Evolutionary conservation across 306 rosid species (phyloP).

Genomic region (Vigna angularis): DNA sequence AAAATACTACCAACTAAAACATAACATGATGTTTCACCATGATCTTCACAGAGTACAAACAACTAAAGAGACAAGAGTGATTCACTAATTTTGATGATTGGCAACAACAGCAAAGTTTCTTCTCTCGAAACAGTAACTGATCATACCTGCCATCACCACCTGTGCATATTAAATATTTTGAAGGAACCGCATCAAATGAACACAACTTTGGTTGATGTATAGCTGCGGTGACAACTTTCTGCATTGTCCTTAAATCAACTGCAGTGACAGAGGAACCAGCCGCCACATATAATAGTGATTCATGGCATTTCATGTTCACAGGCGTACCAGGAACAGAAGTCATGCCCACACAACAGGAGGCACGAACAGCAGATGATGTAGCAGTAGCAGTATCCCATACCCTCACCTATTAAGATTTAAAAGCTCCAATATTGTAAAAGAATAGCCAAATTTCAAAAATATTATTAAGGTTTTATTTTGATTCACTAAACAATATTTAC

Average conservation of each 20-base stretch:
- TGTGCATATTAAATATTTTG: conserved; percentile 72
- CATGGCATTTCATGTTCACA: conserved; percentile 76
- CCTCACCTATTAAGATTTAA: conserved; percentile 60
- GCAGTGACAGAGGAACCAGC: conserved; percentile 71
- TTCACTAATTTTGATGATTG: conserved; percentile 15
- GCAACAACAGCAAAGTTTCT: conserved; percentile 5
- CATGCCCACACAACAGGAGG: conserved; percentile 88
- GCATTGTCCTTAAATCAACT: conserved; percentile 88
- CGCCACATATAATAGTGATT: conserved; percentile 72
- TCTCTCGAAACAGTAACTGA: conserved; percentile 1
- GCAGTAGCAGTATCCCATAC: conserved; percentile 72
- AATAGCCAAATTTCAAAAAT: neutral
- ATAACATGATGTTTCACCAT: conserved; percentile 2
- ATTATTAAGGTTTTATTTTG: neutral
- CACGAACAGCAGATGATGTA: conserved; percentile 63
- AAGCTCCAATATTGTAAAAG: conserved; percentile 36
- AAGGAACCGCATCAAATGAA: conserved; percentile 70
- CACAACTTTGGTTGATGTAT: conserved; percentile 55
- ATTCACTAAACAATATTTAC: neutral
- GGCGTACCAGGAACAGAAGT: conserved; percentile 67
- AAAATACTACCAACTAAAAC: neutral
- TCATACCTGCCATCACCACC: conserved; percentile 75
- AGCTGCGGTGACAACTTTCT: conserved; percentile 64
- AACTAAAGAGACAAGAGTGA: neutral
- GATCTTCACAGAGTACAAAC: conserved; percentile 18